Base-by-base conservation (phyloP, 441 rosid genomes). In the Bocquillonia castaneifolia region DNA sequence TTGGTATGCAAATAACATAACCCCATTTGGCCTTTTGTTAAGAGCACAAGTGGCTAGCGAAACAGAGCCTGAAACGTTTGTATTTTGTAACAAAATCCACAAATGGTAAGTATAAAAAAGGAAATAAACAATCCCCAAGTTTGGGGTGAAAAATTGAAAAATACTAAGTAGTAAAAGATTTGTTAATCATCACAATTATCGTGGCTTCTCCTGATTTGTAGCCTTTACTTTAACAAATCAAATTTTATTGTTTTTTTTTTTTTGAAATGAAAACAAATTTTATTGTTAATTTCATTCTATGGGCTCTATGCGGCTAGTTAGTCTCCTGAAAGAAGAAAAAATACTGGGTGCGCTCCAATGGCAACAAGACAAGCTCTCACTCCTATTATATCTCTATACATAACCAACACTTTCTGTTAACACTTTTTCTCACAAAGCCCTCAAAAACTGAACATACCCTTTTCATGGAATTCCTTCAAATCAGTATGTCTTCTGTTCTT, bases 401-500 rank as follows among this genome's bases (percentile, higher is more conserved):
- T n/a, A n/a, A n/a, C n/a, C 26, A 2, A 25, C n/a, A 5, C 53
- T 54, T 3, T 2, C n/a, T 45, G 17, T 48, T 36, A 26, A 15
- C 15, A 34, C 6, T 5, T 2, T 17, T 3, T 1, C 39, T 12
- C 28, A 34, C 18, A 45, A 31, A 37, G 20, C n/a, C 51, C 28
- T 40, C 18, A 45, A 31, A 37, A 26, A 7, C 37, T 22, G 15
- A 20, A 10, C 9, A 1, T 2, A 6, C 39, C 65, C 48, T 5
- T 6, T 29, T 31, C 15, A 79, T 85, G 86, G 85, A 74, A 45
- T 72, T 80, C 31, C 1, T 74, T 23, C 26, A 23, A 32, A 77
- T 85, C 70, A 64, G 60, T 20, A 65, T 79, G 3, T 77, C 74
- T 23, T 53, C 77, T 0, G n/a, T 82, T 26, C 82, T 85, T 62